Evolutionary conservation across 1,284 basidiomycete genomes (phyloP), one percentile per base, ranked within the genome.

Genomic region (Cryptococcus sp.): DNA sequence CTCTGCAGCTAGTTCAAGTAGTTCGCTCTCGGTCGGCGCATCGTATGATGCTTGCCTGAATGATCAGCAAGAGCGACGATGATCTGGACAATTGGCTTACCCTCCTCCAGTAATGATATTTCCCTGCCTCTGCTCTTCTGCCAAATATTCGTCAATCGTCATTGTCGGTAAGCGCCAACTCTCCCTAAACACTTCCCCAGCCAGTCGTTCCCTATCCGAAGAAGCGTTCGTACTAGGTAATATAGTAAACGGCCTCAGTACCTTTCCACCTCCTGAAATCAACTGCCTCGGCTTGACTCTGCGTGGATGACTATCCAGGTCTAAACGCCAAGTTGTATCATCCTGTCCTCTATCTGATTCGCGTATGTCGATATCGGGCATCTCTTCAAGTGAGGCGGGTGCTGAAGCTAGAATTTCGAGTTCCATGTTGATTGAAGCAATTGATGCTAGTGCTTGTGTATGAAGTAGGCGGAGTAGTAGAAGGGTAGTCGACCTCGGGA

Each of bases 141-240:
- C 85, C 21, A 98, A 81, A 68, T 94, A 98, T 73, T 98, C 89
- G 67, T 98, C 94, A 61, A 98, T 85, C 1, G 87, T 83, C 96
- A 99, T 98, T 0, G 91, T 94, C 2, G 94, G 94, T 25, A 98
- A 78, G 21, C 87, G 82, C 70, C 97, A 84, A n/a, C 82, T 83
- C 3, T 89, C 82, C 14, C 85, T 82, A 76, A 98, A 98, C 2
- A 98, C 92, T 65, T 89, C 83, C 0, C 80, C 75, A 64, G 85
- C 84, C 7, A 94, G 66, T 25, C 84, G 80, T 41, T 85, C 80
- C 49, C 90, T 83, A 56, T 88, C 82, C 2, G 70, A 67, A 2
- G 80, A 74, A 14, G 52, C 54, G 28, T 59, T 57, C 22, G 81
- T 80, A 1, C 85, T 81, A 2, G 90, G 88, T n/a, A 96, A 78